Evolutionary conservation across 2,329 filamentous ascomycete species (phyloP).

Genomic region (Phyllosticta citrichinensis): DNA sequence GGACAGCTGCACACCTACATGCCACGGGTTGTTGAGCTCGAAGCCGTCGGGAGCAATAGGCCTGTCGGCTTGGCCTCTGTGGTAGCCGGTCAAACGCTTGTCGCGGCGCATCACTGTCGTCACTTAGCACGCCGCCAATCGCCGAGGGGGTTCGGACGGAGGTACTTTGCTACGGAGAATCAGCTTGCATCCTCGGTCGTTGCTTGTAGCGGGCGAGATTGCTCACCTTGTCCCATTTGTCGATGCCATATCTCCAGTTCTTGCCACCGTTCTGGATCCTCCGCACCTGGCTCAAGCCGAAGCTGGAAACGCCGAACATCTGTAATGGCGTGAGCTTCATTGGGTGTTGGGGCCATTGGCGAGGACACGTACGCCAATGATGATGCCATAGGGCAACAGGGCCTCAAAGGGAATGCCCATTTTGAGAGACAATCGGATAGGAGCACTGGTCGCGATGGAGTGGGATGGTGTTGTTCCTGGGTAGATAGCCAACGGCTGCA

Average conservation of each 20-base stretch:
- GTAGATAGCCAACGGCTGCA: background rate
- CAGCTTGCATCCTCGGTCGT: constrained; percentile 23
- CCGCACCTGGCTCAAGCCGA: constrained; percentile 47
- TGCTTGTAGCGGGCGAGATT: background rate
- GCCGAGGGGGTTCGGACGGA: constrained; percentile 14
- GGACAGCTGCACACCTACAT: constrained; percentile 20
- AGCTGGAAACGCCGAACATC: constrained; percentile 53
- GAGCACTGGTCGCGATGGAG: background rate
- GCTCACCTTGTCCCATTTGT: constrained; percentile 56
- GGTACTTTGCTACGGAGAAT: constrained; percentile 45
- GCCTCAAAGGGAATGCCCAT: constrained; percentile 61
- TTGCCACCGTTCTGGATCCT: constrained; percentile 55
- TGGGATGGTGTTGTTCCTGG: background rate
- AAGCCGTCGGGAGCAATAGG: constrained; percentile 50
- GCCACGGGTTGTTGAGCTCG: constrained; percentile 59
- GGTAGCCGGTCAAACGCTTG: constrained; percentile 49
- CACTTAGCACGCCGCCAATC: constrained; percentile 18
- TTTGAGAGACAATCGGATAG: constrained; percentile 14
- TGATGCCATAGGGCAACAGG: constrained; percentile 53
- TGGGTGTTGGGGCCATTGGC: background rate
- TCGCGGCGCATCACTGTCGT: constrained; percentile 57
- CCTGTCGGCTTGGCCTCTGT: constrained; percentile 52
- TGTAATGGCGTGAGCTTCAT: constrained; percentile 20
- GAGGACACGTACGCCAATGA: constrained; percentile 44
- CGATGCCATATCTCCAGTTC: constrained; percentile 47